Conservation (phyloP, 495 filamentous ascomycete genomes). For the Trichoderma orchidacearum region DNA sequence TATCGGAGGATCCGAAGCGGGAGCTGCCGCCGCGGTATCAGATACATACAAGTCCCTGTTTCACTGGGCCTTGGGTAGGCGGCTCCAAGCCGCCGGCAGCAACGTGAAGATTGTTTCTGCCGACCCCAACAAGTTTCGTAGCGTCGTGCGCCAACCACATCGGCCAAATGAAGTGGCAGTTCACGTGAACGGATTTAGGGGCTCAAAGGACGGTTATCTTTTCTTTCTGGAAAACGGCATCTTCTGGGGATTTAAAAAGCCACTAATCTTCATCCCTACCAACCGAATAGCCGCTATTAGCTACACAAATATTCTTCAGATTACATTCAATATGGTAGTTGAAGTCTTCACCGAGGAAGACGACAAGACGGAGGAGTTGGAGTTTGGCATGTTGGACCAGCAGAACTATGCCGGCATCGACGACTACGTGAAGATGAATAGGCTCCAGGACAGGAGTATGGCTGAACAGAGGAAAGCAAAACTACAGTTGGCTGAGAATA, state of each 20-base stretch:
- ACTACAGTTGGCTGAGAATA: conserved; percentile 32
- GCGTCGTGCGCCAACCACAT: conserved; percentile 64
- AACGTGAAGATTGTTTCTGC: conserved; percentile 49
- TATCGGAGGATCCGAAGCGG: conserved; percentile 28
- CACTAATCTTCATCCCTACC: conserved; percentile 73
- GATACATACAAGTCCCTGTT: conserved; percentile 47
- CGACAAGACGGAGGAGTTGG: conserved; percentile 52
- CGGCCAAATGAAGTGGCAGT: conserved; percentile 83
- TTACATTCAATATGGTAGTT: conserved; percentile 87
- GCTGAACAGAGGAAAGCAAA: conserved; percentile 80
- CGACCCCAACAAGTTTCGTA: conserved; percentile 62
- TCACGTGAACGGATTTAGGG: conserved; percentile 81
- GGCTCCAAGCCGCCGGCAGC: conserved; percentile 38
- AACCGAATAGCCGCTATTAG: conserved; percentile 65
- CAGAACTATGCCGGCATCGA: conserved; percentile 77
- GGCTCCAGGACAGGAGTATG: conserved; percentile 82
- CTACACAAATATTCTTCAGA: conserved; percentile 80
- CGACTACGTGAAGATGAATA: conserved; percentile 64
- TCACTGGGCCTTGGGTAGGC: conserved; percentile 48
- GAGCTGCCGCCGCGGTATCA: conserved; percentile 38
- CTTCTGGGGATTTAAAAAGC: conserved; percentile 92
- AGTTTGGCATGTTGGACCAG: conserved; percentile 80
- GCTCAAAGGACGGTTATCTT: conserved; percentile 89
- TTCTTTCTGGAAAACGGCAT: conserved; percentile 83
- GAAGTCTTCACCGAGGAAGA: conserved; percentile 31